Percentiles rank a stretch among this genome's conserved stretches.
Conservation (phyloP, 73 alveolate species). For the Blepharisma stoltei region DNA sequence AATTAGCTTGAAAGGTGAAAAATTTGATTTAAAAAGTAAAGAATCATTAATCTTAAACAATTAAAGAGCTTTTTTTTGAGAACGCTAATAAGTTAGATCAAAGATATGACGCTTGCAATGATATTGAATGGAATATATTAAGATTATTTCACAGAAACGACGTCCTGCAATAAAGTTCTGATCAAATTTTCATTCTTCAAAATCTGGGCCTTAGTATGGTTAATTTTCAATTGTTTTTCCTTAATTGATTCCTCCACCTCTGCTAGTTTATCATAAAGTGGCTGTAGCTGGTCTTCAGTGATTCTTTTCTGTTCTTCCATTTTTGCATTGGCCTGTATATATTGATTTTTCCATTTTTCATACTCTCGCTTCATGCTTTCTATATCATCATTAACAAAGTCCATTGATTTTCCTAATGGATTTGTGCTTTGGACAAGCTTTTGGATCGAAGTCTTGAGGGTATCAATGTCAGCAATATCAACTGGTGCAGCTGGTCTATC, state of each 20-base stretch:
- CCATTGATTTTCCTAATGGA: slow-evolving; percentile 42
- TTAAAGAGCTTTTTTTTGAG: too few species aligned
- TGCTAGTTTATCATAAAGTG: slow-evolving; percentile 45
- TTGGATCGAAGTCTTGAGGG: slow-evolving; percentile 31
- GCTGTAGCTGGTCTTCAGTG: slow-evolving; percentile 41
- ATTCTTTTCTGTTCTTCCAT: slow-evolving; percentile 37
- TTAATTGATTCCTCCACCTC: slow-evolving; percentile 40
- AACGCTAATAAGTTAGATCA: neutral
- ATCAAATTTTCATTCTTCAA: slow-evolving; percentile 34
- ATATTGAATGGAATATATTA: slow-evolving; percentile 1
- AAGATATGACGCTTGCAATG: slow-evolving; percentile 6
- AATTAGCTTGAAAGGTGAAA: too few species aligned
- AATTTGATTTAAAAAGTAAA: too few species aligned
- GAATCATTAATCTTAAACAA: too few species aligned
- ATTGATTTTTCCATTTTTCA: slow-evolving; percentile 38
- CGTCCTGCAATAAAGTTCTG: slow-evolving; percentile 31
- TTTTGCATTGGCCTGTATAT: slow-evolving; percentile 28
- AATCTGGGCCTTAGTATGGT: slow-evolving; percentile 35
- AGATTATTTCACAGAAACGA: slow-evolving; percentile 1
- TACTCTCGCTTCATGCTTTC: slow-evolving; percentile 40
- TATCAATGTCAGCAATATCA: slow-evolving; percentile 21
- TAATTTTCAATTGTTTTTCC: slow-evolving; percentile 35
- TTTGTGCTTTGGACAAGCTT: slow-evolving; percentile 30
- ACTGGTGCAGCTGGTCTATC: slow-evolving; percentile 7
- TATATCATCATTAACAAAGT: slow-evolving; percentile 41